A percentile compares a stretch with the other conserved stretches of the same genome.
Evolutionary conservation across 148 eudicot species (phyloP).

Genomic region (Cornus suecica): DNA sequence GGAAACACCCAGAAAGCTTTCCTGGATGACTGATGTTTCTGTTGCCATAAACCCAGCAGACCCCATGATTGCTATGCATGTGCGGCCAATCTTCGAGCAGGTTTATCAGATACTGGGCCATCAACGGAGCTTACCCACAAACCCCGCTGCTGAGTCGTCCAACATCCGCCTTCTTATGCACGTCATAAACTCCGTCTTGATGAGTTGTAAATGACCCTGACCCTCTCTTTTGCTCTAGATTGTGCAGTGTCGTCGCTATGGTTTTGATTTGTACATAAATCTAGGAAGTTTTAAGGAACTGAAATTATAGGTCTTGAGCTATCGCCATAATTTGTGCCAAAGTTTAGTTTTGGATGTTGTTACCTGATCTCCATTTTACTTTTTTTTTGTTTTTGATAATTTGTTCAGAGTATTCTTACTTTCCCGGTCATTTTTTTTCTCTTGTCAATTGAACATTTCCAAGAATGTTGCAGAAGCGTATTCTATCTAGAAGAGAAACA

Average conservation of each 20-base stretch:
- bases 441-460: background rate
- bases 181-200: background rate
- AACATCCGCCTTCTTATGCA: background rate
- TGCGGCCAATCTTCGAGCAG: background rate
- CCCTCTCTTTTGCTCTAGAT: background rate
- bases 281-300: background rate
- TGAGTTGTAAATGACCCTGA: background rate
- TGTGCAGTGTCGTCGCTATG: background rate
- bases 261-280: background rate
- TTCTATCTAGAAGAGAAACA: too few relatives aligned
- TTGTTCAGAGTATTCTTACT: background rate
- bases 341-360: background rate
- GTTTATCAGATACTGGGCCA: background rate
- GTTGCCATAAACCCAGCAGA: slow-evolving; percentile 3
- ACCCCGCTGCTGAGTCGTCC: background rate
- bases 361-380: background rate
- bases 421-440: background rate
- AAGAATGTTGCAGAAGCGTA: background rate
- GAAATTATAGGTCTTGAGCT: background rate
- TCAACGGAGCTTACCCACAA: background rate
- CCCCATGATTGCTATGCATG: background rate
- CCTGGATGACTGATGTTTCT: background rate
- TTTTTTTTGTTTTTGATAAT: background rate
- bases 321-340: background rate
- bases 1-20: background rate